A percentile compares a stretch with the other conserved stretches of the same genome.
These are phyloP conservation scores for Pseudocercospora macadamiae DNA, from an alignment of 2,329 filamentous ascomycete species.

Conservation along the genomic window DNA sequence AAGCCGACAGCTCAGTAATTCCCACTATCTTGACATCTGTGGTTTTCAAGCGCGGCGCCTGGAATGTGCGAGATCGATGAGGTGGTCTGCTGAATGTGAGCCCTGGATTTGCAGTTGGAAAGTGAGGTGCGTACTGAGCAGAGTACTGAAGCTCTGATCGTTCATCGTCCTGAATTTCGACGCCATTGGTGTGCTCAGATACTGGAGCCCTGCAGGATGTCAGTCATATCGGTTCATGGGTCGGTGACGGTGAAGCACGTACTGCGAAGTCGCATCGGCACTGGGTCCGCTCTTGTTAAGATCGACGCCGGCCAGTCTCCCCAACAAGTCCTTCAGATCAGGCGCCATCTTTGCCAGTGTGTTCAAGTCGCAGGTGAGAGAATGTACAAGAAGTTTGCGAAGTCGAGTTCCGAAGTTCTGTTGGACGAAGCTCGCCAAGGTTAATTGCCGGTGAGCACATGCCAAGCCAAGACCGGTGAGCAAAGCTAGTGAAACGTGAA, in stretches of 20 bases:
- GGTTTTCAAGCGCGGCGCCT: not conserved
- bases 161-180: not conserved
- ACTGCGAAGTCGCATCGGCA: too few species aligned
- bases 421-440: too few species aligned
- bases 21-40: not conserved
- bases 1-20: not conserved
- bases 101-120: not conserved
- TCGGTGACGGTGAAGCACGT: too few species aligned
- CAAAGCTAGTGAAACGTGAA: too few species aligned
- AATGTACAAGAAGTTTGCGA: not conserved
- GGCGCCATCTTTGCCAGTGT: not conserved
- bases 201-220: not conserved
- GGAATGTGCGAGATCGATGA: not conserved
- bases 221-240: too few species aligned
- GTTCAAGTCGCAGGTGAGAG: too few species aligned
- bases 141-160: not conserved
- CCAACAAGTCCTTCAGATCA: slow-evolving; percentile 1
- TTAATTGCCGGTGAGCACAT: too few species aligned
- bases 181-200: not conserved
- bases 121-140: not conserved
- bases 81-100: not conserved
- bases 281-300: not conserved
- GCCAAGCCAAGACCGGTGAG: too few species aligned
- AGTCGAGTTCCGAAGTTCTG: not conserved
- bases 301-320: slow-evolving; percentile 1